A percentile compares a stretch with the other conserved stretches of the same genome.
Conservation (phyloP, 1,139 yeast species). For the Geotrichum australiense region DNA sequence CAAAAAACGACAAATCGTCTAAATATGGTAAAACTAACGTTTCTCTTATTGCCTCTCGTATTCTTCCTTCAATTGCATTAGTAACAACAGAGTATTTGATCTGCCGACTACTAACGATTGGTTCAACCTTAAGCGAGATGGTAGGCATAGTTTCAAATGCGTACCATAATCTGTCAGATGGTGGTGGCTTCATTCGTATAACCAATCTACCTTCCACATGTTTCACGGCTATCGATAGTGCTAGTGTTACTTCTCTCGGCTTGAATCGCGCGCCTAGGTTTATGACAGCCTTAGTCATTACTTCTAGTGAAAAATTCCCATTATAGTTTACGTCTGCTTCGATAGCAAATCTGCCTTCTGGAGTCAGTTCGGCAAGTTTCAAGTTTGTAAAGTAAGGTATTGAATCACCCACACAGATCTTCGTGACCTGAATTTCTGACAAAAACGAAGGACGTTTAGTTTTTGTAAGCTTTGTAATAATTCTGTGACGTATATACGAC, state of each 20-base stretch:
- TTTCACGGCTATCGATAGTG: constrained; percentile 62
- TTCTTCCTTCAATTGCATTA: constrained; percentile 66
- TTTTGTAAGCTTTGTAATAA: constrained; percentile 66
- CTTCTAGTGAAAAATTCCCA: constrained; percentile 67
- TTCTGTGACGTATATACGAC: constrained; percentile 47
- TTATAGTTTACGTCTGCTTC: constrained; percentile 57
- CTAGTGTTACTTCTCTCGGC: constrained; percentile 68
- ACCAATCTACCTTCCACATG: constrained; percentile 69
- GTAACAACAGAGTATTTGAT: constrained; percentile 73
- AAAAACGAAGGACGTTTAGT: constrained; percentile 82
- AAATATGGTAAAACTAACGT: constrained; percentile 76
- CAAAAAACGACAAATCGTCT: constrained; percentile 77
- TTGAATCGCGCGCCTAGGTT: constrained; percentile 71
- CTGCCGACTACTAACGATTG: constrained; percentile 78
- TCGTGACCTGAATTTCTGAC: constrained; percentile 69
- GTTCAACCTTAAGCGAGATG: constrained; percentile 58
- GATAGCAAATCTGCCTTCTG: constrained; percentile 72
- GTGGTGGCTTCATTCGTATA: constrained; percentile 74
- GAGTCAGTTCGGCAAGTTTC: constrained; percentile 57
- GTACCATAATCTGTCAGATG: constrained; percentile 87
- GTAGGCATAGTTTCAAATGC: constrained; percentile 76
- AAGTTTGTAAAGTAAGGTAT: constrained; percentile 81
- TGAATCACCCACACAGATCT: constrained; percentile 68
- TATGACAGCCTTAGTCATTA: constrained; percentile 71
- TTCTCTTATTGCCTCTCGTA: constrained; percentile 66